phyloP scores from a whole-genome alignment of 2,329 filamentous ascomycete species.

The Phyllosticta citrichinensis region DNA sequence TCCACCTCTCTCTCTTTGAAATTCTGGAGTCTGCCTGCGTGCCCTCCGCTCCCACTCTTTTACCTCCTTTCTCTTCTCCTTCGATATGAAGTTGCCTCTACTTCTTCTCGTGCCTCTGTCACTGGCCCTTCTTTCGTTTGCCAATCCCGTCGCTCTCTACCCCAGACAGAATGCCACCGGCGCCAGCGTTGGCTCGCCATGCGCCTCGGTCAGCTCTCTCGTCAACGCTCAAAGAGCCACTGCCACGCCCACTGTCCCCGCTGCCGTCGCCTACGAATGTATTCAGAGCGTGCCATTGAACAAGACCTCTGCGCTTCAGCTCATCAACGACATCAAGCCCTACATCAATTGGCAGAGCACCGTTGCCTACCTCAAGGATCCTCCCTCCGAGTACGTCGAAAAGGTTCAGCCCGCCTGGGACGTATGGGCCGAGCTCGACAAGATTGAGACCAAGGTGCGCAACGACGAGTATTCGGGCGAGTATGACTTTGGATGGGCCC shows the following conservation, averaged over 20 bases:
- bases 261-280: constrained; percentile 36
- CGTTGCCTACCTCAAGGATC: constrained; percentile 34
- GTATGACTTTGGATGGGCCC: constrained; percentile 34
- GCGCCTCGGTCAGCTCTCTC: constrained; percentile 7
- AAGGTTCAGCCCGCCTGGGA: constrained; percentile 36
- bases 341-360: constrained; percentile 39
- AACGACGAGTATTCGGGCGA: constrained; percentile 30
- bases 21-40: neutral
- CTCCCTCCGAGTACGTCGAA: constrained; percentile 35
- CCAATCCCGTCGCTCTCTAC: constrained; percentile 1
- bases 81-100: constrained; percentile 3
- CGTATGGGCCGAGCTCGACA: constrained; percentile 28
- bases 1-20: neutral
- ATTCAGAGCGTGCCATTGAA: constrained; percentile 38
- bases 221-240: neutral
- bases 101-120: constrained; percentile 1
- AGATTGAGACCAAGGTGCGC: constrained; percentile 30
- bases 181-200: neutral
- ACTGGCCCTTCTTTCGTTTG: neutral
- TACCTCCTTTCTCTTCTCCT: neutral
- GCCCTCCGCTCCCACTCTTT: neutral
- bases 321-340: constrained; percentile 34
- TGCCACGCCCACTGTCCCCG: constrained; percentile 30
- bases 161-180: constrained; percentile 1
- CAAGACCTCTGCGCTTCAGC: constrained; percentile 27